Conservation (phyloP, 345 rosid genomes). For the Rhodamnia argentea region DNA sequence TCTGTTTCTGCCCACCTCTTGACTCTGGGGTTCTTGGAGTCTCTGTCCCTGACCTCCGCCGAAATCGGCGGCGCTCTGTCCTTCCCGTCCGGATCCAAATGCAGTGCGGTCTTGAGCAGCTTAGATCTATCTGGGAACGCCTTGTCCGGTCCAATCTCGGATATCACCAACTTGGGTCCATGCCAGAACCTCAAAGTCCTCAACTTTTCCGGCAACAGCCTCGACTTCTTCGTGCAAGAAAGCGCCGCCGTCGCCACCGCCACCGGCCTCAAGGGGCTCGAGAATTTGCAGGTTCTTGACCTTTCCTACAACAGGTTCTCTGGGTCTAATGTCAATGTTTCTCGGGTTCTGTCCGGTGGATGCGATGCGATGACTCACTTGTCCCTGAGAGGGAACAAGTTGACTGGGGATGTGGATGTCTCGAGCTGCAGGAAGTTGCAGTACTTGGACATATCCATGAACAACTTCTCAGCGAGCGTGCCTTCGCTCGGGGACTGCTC, state of each 20-base stretch:
- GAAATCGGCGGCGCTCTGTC: slow-evolving; percentile 57
- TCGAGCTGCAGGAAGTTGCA: slow-evolving; percentile 46
- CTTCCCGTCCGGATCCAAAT: slow-evolving; percentile 43
- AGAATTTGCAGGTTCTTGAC: slow-evolving; percentile 53
- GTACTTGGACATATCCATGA: slow-evolving; percentile 61
- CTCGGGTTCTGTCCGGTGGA: slow-evolving; percentile 31
- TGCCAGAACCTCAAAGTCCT: slow-evolving; percentile 47
- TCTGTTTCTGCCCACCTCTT: slow-evolving; percentile 44
- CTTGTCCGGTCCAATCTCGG: slow-evolving; percentile 50
- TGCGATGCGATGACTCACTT: slow-evolving; percentile 44
- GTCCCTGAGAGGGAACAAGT: slow-evolving; percentile 53
- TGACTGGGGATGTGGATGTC: slow-evolving; percentile 58
- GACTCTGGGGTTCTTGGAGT: slow-evolving; percentile 42
- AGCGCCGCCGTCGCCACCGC: slow-evolving; percentile 2
- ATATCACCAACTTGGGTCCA: slow-evolving; percentile 31
- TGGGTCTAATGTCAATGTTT: slow-evolving; percentile 43
- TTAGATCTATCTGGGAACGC: slow-evolving; percentile 72
- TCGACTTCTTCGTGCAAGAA: slow-evolving; percentile 32
- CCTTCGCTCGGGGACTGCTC: slow-evolving; percentile 62
- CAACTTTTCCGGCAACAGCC: slow-evolving; percentile 50
- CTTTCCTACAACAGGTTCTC: slow-evolving; percentile 55
- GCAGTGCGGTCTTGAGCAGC: slow-evolving; percentile 44
- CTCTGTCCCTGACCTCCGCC: slow-evolving; percentile 30
- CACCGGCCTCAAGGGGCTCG: not conserved
- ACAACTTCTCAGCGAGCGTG: slow-evolving; percentile 48